Conservation (phyloP, 106 monocot genomes). For the Phalaenopsis equestris region DNA sequence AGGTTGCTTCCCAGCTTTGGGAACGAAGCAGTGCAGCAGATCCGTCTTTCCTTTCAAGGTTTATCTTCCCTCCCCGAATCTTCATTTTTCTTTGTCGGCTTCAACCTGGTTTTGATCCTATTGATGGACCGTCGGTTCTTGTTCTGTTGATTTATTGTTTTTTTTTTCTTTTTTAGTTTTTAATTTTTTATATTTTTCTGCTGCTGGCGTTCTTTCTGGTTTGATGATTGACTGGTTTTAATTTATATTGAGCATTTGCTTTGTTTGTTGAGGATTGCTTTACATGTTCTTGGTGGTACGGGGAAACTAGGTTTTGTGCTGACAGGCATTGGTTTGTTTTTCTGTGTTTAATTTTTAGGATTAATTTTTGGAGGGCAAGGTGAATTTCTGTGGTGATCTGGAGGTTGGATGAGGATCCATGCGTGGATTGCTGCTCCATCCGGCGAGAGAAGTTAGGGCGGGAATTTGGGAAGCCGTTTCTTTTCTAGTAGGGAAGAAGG, state of each 20-base stretch:
- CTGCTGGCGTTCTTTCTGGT: not conserved
- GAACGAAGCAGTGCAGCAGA: not conserved
- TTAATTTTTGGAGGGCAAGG: constrained; percentile 3
- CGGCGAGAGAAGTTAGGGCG: not conserved
- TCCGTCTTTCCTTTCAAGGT: not conserved
- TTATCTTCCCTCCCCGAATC: not conserved
- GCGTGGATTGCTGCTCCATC: not conserved
- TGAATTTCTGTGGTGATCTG: constrained; percentile 8
- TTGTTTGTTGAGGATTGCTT: not conserved
- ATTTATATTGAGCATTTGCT: not conserved
- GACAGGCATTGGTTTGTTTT: constrained; percentile 10
- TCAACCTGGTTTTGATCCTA: not conserved
- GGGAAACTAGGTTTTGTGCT: not conserved
- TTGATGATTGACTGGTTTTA: not conserved
- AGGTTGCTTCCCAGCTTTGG: not conserved
- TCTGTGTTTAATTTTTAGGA: not conserved
- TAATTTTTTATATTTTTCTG: not conserved
- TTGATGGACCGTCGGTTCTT: not conserved
- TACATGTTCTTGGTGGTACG: not conserved
- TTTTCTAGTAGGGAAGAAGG: not conserved
- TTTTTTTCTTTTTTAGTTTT: not conserved
- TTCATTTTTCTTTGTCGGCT: not conserved
- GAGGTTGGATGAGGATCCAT: constrained; percentile 11
- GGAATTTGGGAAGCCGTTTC: not conserved
- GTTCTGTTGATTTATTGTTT: not conserved